Evolutionary conservation across 345 rosid species (phyloP).

Genomic region (Reutealis trisperma): DNA sequence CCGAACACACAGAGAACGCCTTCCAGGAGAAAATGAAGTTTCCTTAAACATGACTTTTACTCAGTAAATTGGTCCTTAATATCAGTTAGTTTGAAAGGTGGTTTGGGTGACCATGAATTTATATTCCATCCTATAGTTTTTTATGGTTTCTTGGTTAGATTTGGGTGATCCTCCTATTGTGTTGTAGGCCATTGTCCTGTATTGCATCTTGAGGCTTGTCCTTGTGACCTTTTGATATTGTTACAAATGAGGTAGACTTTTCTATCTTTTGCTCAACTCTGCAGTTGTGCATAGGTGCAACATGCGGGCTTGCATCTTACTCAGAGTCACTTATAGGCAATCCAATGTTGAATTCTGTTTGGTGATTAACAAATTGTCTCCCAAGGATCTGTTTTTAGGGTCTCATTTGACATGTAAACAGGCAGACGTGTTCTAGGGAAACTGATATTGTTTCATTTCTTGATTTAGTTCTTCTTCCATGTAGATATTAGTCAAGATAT

Average conservation of each 20-base stretch:
- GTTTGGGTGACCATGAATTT: not conserved
- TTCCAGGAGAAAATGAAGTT: not conserved
- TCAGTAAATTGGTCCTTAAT: not conserved
- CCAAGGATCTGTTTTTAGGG: conserved; percentile 12
- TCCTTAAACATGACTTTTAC: not conserved
- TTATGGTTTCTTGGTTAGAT: not conserved
- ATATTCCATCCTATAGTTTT: not conserved
- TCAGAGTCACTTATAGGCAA: conserved; percentile 10
- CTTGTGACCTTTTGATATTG: not conserved
- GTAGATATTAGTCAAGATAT: conserved; percentile 47
- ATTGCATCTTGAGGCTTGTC: not conserved
- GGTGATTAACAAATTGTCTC: not conserved
- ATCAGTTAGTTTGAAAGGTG: not conserved
- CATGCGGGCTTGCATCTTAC: not conserved
- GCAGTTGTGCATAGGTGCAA: not conserved
- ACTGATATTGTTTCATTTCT: conserved; percentile 30
- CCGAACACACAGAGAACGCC: not conserved
- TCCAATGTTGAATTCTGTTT: conserved; percentile 11
- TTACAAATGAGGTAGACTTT: not conserved
- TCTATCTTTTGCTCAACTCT: not conserved
- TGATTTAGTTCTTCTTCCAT: conserved; percentile 37
- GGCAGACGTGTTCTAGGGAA: conserved; percentile 11
- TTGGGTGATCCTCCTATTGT: too few species aligned
- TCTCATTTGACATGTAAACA: conserved; percentile 9
- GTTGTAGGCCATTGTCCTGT: not conserved